Percentiles rank a stretch among this genome's conserved stretches.
Evolutionary conservation across 305 asterid genomes (phyloP).

Genomic region (Fraxinus ornus): DNA sequence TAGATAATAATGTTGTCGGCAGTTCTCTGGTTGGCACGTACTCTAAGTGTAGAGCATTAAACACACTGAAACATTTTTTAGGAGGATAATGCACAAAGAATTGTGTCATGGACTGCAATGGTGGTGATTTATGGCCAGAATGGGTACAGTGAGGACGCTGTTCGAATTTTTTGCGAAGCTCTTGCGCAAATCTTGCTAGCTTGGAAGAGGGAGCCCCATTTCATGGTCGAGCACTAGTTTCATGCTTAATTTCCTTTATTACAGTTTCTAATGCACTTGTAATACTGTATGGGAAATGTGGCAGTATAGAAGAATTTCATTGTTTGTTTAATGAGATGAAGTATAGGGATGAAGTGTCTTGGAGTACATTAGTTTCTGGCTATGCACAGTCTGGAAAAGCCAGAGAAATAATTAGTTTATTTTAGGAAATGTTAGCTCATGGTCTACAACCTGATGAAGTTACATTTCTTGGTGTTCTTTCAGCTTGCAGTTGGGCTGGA

Average conservation of each 20-base stretch:
- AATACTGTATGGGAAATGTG: conserved; percentile 80
- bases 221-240: conserved; percentile 66
- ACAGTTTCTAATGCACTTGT: conserved; percentile 88
- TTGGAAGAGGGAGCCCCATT: conserved; percentile 90
- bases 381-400: conserved; percentile 88
- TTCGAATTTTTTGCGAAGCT: conserved; percentile 60
- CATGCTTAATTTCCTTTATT: conserved; percentile 62
- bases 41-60: conserved; percentile 67
- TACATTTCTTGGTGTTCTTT: conserved; percentile 76
- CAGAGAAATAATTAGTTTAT: conserved; percentile 57
- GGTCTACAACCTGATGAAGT: conserved; percentile 72
- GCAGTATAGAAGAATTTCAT: conserved; percentile 64
- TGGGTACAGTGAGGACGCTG: conserved; percentile 84
- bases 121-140: conserved; percentile 87
- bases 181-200: conserved; percentile 88
- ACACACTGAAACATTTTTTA: conserved; percentile 62
- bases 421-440: conserved; percentile 64
- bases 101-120: conserved; percentile 95
- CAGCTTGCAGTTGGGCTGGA: conserved; percentile 89
- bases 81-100: conserved; percentile 57
- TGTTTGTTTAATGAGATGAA: conserved; percentile 58
- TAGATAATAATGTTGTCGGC: conserved; percentile 63
- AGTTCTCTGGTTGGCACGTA: conserved; percentile 92
- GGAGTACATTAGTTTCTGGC: conserved; percentile 84
- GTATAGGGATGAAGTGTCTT: conserved; percentile 70